A percentile compares a stretch with the other conserved stretches of the same genome.
Conservation (phyloP, 352 stramenopile species). For the Pythium pyrilobum region DNA sequence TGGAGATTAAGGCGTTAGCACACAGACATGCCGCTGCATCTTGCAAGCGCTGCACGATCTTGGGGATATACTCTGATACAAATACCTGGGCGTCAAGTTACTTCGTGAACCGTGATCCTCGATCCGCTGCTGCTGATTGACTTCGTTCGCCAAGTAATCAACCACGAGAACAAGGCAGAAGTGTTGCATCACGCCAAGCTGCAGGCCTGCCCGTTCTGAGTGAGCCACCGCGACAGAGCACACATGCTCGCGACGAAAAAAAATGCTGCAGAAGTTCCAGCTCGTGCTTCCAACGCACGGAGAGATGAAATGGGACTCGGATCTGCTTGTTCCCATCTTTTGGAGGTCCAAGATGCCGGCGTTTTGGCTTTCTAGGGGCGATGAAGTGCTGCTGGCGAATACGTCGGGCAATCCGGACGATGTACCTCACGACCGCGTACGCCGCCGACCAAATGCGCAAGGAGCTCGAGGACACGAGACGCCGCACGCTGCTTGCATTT, state of each 20-base stretch:
- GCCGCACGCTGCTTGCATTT: constrained; percentile 23
- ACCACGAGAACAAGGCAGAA: background rate
- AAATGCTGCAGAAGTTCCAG: constrained; percentile 10
- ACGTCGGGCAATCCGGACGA: too few species aligned
- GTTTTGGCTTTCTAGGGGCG: too few species aligned
- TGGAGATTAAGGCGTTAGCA: background rate
- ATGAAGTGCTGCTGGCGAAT: too few species aligned
- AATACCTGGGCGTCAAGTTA: background rate
- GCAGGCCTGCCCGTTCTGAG: background rate
- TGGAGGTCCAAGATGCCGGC: background rate
- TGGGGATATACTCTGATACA: constrained; percentile 3
- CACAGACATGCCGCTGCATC: background rate
- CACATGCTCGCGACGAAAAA: constrained; percentile 12
- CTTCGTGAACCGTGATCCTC: background rate
- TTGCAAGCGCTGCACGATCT: background rate
- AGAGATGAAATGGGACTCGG: constrained; percentile 7
- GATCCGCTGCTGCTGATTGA: constrained; percentile 1
- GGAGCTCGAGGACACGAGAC: constrained; percentile 14
- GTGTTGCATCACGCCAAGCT: background rate
- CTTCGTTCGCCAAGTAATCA: constrained; percentile 3
- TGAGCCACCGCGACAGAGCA: background rate
- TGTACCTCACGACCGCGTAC: constrained; percentile 15
- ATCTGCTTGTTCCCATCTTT: background rate
- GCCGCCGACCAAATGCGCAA: constrained; percentile 10
- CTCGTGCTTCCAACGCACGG: constrained; percentile 2